Base-by-base conservation (phyloP, 305 asterid genomes). In the Fraxinus latifolia region DNA sequence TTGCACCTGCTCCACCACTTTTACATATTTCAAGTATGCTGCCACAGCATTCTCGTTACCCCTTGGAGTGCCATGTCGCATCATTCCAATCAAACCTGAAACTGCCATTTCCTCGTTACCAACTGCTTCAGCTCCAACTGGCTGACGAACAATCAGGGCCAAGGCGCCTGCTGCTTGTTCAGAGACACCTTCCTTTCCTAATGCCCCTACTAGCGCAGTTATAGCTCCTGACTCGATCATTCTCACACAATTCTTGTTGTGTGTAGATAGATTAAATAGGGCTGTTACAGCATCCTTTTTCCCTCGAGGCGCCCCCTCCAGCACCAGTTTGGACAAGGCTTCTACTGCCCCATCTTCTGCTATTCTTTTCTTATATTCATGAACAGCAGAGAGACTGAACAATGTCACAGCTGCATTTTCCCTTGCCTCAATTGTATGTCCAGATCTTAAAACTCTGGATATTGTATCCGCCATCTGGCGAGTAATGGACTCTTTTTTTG, bases 91-190 rank as follows among this genome's bases (percentile, higher is more conserved):
- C 77, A 95, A 79, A 39, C 97, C 97, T 0, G 86, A 76, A 50
- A 95, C 92, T 0, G 94, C 93, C 19, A 21, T 79, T 77, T 93
- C 97, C 89, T 92, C 93, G 3, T 82, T 87, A 81, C 89, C 93
- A 0, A 92, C 95, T 0, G 95, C 98, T 73, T 86, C 93, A 0
- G 97, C 97, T 23, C 98, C 99, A 0, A 82, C 6, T 0, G 95
- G 92, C 86, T 89, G 97, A 83, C 97, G 80, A 21, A 92, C 98
- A 3, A 95, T 81, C 83, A 92, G 83, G 17, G 93, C 94, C 88
- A 95, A 84, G 1, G 98, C 96, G 7, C 98, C 99, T 0, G 97
- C 98, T 2, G 97, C 97, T 84, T 94, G 98, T 79, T 95, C 97
- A 0, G 92, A 86, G 12, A 95, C 97, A 25, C 87, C 91, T 42